Percentiles rank a stretch among this genome's conserved stretches.
Conservation (phyloP, 805 yeast genomes). For the Wickerhamiella sorbophila region DNA sequence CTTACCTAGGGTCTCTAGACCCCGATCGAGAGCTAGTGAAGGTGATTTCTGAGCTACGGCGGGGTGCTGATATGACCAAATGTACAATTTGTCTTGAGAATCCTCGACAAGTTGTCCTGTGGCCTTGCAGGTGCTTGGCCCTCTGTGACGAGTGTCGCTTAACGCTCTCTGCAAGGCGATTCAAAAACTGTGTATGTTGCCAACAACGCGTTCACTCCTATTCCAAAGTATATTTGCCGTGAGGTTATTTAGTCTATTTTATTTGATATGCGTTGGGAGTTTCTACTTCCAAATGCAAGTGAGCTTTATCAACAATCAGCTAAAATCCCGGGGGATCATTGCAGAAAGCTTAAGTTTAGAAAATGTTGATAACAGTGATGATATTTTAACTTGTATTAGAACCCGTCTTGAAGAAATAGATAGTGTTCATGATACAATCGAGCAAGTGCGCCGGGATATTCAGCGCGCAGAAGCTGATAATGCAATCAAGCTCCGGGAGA, state of each 20-base stretch:
- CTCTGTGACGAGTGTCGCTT: slow-evolving; percentile 74
- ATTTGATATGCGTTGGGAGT: too few relatives aligned
- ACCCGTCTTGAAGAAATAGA: too few relatives aligned
- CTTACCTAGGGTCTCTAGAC: not conserved
- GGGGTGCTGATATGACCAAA: slow-evolving; percentile 1
- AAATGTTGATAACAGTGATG: too few relatives aligned
- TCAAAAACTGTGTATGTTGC: slow-evolving; percentile 75
- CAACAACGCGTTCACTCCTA: slow-evolving; percentile 57
- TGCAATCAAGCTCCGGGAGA: too few relatives aligned
- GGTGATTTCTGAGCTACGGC: not conserved
- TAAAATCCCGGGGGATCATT: not conserved
- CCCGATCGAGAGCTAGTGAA: not conserved
- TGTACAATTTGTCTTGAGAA: slow-evolving; percentile 77
- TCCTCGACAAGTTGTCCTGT: slow-evolving; percentile 60
- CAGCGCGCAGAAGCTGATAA: too few relatives aligned
- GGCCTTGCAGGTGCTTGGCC: slow-evolving; percentile 91
- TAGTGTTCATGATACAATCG: too few relatives aligned
- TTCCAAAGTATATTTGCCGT: slow-evolving; percentile 46
- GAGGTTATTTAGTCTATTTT: too few relatives aligned
- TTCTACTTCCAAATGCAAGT: too few relatives aligned
- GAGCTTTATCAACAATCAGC: not conserved
- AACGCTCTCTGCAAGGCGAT: slow-evolving; percentile 55
- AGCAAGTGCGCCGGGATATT: too few relatives aligned
- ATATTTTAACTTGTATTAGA: too few relatives aligned
- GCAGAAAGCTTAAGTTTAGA: not conserved